These are phyloP conservation scores for Termitomyces sp. DNA, from an alignment of 768 basidiomycete species.

Conservation along the genomic window DNA sequence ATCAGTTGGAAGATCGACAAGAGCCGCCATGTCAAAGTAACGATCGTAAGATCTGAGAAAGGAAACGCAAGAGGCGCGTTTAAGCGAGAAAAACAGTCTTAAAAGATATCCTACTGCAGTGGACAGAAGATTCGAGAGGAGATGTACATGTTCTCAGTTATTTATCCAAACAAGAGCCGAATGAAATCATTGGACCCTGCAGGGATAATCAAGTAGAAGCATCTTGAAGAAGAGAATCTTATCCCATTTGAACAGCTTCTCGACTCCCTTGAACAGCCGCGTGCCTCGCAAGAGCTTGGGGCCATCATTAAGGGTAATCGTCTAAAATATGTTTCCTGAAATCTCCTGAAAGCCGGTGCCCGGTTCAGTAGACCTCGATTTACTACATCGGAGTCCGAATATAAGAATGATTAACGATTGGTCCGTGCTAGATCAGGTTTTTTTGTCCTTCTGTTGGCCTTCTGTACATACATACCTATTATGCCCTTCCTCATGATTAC, in stretches of 20 bases:
- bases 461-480: too few relatives aligned
- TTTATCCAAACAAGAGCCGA: background rate
- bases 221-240: constrained; percentile 1
- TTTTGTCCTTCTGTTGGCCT: too few relatives aligned
- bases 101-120: background rate
- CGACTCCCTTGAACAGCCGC: background rate
- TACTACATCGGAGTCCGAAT: too few relatives aligned
- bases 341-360: too few relatives aligned
- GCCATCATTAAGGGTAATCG: background rate
- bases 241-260: constrained; percentile 7
- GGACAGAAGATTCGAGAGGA: background rate
- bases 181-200: constrained; percentile 1
- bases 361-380: too few relatives aligned
- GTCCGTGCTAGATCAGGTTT: too few relatives aligned
- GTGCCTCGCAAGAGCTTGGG: constrained; percentile 9
- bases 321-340: too few relatives aligned
- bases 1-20: constrained; percentile 38
- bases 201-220: background rate
- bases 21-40: constrained; percentile 2
- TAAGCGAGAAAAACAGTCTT: background rate
- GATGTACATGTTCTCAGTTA: background rate
- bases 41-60: background rate
- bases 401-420: too few relatives aligned
- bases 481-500: too few relatives aligned
- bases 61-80: background rate